These are phyloP conservation scores for Paracoccidioides lutzii DNA, from an alignment of 2,329 filamentous ascomycete genomes.

Conservation along the genomic window DNA sequence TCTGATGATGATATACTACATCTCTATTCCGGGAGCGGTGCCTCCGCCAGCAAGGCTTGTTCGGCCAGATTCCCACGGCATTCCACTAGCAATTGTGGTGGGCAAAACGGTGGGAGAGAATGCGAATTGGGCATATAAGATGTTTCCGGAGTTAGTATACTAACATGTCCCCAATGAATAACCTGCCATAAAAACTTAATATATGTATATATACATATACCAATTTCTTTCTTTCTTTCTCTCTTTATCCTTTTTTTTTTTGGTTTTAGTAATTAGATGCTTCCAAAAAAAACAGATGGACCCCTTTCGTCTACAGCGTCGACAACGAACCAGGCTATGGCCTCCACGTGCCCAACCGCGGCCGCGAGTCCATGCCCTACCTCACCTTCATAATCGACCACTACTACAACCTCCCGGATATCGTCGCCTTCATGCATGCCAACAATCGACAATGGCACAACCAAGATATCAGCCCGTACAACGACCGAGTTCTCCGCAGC, in stretches of 20 bases:
- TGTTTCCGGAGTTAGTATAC: conserved; percentile 6
- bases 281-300: conserved; percentile 24
- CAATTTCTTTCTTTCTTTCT: not conserved
- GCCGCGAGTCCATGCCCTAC: conserved; percentile 36
- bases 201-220: too few relatives aligned
- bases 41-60: not conserved
- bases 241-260: too few relatives aligned
- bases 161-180: not conserved
- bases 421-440: conserved; percentile 44
- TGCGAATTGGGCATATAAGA: conserved; percentile 4
- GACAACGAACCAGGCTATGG: conserved; percentile 19
- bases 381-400: conserved; percentile 36
- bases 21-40: too few relatives aligned
- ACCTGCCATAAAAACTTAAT: not conserved
- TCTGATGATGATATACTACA: not conserved
- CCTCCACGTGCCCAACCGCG: conserved; percentile 28
- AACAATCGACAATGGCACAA: conserved; percentile 48
- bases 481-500: conserved; percentile 35
- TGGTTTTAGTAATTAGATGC: too few relatives aligned
- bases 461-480: conserved; percentile 39
- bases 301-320: conserved; percentile 35
- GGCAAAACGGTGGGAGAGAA: not conserved
- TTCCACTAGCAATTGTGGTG: not conserved
- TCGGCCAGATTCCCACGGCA: not conserved
- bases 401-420: conserved; percentile 38